A percentile compares a stretch with the other conserved stretches of the same genome.
These are phyloP conservation scores for Phytopythium litorale DNA, from an alignment of 352 stramenopile genomes.

Conservation along the genomic window DNA sequence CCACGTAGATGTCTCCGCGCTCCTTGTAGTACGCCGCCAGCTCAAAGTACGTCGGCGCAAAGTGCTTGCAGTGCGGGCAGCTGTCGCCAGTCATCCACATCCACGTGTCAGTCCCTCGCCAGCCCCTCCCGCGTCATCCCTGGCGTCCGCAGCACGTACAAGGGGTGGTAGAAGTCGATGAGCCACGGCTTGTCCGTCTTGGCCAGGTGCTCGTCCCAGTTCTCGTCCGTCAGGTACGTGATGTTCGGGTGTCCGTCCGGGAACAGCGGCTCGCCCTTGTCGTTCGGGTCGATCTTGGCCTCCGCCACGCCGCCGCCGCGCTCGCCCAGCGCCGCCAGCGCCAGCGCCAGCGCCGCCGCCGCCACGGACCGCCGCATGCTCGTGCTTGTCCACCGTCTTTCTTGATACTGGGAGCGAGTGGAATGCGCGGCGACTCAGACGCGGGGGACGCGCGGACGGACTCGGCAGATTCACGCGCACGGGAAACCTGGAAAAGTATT, in stretches of 20 bases:
- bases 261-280: conserved; percentile 76
- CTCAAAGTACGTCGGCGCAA: conserved; percentile 59
- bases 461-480: not conserved
- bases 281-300: conserved; percentile 56
- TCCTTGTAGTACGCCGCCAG: conserved; percentile 72
- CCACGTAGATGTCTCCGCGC: conserved; percentile 62
- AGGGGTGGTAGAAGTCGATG: conserved; percentile 85
- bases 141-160: conserved; percentile 33
- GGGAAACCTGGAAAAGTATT: not conserved
- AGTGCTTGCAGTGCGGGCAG: conserved; percentile 80
- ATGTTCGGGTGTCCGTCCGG: conserved; percentile 79
- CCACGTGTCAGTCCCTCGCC: not conserved
- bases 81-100: conserved; percentile 12
- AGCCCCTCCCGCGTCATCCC: too few relatives aligned
- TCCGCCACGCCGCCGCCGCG: conserved; percentile 16
- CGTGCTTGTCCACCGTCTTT: not conserved
- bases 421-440: not conserved
- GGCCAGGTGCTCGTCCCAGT: conserved; percentile 69
- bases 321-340: conserved; percentile 11
- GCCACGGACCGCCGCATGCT: conserved; percentile 13
- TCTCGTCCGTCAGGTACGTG: conserved; percentile 83
- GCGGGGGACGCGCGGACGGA: not conserved
- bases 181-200: conserved; percentile 80
- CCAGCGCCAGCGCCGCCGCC: conserved; percentile 10
- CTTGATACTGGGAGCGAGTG: not conserved